Base-by-base conservation (phyloP, 1,284 basidiomycete species). In the Termitomyces sp. region DNA sequence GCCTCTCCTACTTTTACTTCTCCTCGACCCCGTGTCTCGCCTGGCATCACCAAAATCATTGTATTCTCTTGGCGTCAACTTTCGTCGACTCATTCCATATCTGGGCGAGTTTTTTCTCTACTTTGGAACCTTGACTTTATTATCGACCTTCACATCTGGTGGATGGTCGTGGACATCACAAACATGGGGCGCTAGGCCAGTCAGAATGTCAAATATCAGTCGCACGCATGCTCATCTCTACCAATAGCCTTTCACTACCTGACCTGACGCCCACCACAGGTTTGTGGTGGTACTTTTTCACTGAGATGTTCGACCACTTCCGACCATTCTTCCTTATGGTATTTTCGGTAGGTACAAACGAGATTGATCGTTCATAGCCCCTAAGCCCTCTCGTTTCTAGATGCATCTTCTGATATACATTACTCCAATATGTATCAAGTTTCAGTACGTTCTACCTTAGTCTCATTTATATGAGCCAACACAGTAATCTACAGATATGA, bases 261-360 rank as follows among this genome's bases (percentile, higher is more conserved):
- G 93, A 96, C 66, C 70, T 98, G 50, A 93, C 92, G 5, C 97
- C 97, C 0, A 97, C 96, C 63, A 84, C 92, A 7, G 96, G 96
- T 3, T 73, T 98, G 35, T 94, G 92, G 87, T 99, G 97, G 97
- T 99, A 99, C 72, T 98, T 98, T 72, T 97, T 98, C 72, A 97
- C 94, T 11, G 95, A 99, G 68, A 98, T 98, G 88, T 99, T 99
- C 62, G 94, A 97, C 65, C 91, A 99, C 69, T 99, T 98, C 74
- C 78, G 95, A 30, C 81, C 86, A 2, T 98, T 98, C 72, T 99
- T 97, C 77, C 74, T 97, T 16, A 88, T 95, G 75, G 91, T 91
- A n/a, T 98, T 98, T 69, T 93, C 91, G 39, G 91, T 92, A 62
- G 41, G 84, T 69, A 28, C 26, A 30, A n/a, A 8, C 33, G n/a